These are phyloP conservation scores for Dentipellis fragilis DNA, from an alignment of 768 basidiomycete species.

Conservation along the genomic window DNA sequence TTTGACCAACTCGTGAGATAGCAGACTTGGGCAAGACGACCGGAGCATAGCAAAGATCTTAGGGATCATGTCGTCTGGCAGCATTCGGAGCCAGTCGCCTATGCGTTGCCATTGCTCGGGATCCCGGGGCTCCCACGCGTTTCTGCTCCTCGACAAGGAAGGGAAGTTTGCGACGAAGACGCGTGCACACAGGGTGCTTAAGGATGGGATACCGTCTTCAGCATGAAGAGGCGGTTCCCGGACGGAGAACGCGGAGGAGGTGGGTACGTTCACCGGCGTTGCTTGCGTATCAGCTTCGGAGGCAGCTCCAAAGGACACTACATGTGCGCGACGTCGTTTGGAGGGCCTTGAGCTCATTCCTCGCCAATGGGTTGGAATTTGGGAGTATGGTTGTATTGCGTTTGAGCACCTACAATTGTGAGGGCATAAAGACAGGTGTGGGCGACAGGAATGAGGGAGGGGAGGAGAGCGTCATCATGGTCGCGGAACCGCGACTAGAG, in stretches of 20 bases:
- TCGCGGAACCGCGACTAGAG: too few relatives aligned
- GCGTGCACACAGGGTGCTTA: slow-evolving; percentile 42
- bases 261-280: slow-evolving; percentile 29
- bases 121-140: slow-evolving; percentile 25
- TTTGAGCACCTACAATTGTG: too few relatives aligned
- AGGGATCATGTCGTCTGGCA: slow-evolving; percentile 45
- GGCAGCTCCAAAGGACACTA: slow-evolving; percentile 30
- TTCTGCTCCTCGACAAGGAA: slow-evolving; percentile 27
- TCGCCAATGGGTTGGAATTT: too few relatives aligned
- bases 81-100: slow-evolving; percentile 28
- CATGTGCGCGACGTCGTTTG: slow-evolving; percentile 21
- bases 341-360: slow-evolving; percentile 2
- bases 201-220: slow-evolving; percentile 25
- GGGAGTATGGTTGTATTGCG: too few relatives aligned
- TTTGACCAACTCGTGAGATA: slow-evolving; percentile 45
- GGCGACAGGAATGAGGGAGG: too few relatives aligned
- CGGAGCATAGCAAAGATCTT: slow-evolving; percentile 43
- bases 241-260: slow-evolving; percentile 41
- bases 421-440: too few relatives aligned
- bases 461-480: too few relatives aligned
- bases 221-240: slow-evolving; percentile 15
- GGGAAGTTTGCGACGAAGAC: slow-evolving; percentile 38
- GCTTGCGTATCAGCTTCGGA: slow-evolving; percentile 33
- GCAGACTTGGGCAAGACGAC: slow-evolving; percentile 36
- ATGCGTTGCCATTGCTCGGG: slow-evolving; percentile 13